Evolutionary conservation across 345 rosid genomes (phyloP), one percentile per base, ranked within the genome.

Genomic region (Populus euphratica): DNA sequence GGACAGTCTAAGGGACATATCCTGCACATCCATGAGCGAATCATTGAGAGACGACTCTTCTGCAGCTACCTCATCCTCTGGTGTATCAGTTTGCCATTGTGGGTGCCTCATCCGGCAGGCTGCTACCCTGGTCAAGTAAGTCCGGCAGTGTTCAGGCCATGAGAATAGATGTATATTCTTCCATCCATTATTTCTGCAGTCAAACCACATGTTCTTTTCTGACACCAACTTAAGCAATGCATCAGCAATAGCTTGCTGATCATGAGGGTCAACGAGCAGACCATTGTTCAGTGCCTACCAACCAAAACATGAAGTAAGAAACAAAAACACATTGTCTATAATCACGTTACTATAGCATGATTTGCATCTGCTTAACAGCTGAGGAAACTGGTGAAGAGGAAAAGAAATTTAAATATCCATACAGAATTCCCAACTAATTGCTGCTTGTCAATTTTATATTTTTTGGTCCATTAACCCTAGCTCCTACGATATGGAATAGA

Each of bases 101-200:
- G 99, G 97, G 78, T 93, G 92, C 86, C 99, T 90, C 93, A 91
- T 95, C 59, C 98, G 90, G 38, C 97, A 92, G 0, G 99, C 91
- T 5, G 98, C 98, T 72, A 95, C 89, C 72, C 97, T 90, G 20
- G 99, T 93, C 84, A 95, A 85, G 92, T 95, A 95, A 56, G 96
- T 92, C 21, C 98, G 91, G 74, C 99, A 95, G 77, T 95, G 99
- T 79, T 95, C 99, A 2, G 99, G 99, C 99, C 99, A 95, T 8
- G 99, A 95, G 80, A 85, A 95, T 36, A 95, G 88, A 83, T 92
- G 97, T 81, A 96, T 93, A 81, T 96, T 96, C 85, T 93, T 96
- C 98, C 92, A 96, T 36, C 98, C 98, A 77, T 93, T 93, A 77
- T 86, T 93, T 78, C 91, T 83, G 70, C 99, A 96, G 4, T 92